A percentile compares a stretch with the other conserved stretches of the same genome.
These are phyloP conservation scores for Diversispora epigaea DNA, from an alignment of 192 early-diverging fungal species.

Conservation along the genomic window DNA sequence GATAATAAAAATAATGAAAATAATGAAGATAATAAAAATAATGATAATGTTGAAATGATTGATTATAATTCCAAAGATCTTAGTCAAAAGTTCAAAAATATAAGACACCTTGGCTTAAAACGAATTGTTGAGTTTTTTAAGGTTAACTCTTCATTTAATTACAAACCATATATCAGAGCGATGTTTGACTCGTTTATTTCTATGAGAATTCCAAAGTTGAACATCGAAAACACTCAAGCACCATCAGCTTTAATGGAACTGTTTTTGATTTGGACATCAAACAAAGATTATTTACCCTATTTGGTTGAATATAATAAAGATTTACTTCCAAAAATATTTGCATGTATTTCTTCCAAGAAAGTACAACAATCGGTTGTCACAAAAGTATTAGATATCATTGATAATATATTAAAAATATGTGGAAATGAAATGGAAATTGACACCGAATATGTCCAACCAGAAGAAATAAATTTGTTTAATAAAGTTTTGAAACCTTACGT, in stretches of 20 bases:
- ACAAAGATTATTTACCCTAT: conserved; percentile 62
- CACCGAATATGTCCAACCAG: conserved; percentile 12
- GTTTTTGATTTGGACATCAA: conserved; percentile 74
- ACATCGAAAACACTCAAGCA: conserved; percentile 84
- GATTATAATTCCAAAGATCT: conserved; percentile 14
- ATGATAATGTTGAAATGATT: conserved; percentile 33
- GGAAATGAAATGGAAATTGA: conserved; percentile 49
- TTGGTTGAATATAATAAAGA: conserved; percentile 62
- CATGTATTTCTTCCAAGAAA: conserved; percentile 76
- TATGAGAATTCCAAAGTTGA: conserved; percentile 67
- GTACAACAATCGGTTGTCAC: conserved; percentile 70
- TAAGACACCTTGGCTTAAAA: conserved; percentile 72
- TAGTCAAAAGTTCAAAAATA: conserved; percentile 49
- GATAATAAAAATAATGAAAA: conserved; percentile 33
- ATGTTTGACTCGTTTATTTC: conserved; percentile 75
- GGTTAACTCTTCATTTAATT: conserved; percentile 72
- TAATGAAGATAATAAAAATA: not conserved
- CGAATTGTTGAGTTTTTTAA: conserved; percentile 78
- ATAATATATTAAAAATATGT: conserved; percentile 63
- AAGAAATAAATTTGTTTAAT: conserved; percentile 41
- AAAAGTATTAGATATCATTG: conserved; percentile 72
- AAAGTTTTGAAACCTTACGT: conserved; percentile 56
- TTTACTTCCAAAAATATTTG: conserved; percentile 69
- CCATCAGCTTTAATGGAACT: conserved; percentile 78
- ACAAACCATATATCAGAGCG: conserved; percentile 68